Evolutionary conservation across 2,329 filamentous ascomycete genomes (phyloP).

Genomic region (Verticillium isaacii): DNA sequence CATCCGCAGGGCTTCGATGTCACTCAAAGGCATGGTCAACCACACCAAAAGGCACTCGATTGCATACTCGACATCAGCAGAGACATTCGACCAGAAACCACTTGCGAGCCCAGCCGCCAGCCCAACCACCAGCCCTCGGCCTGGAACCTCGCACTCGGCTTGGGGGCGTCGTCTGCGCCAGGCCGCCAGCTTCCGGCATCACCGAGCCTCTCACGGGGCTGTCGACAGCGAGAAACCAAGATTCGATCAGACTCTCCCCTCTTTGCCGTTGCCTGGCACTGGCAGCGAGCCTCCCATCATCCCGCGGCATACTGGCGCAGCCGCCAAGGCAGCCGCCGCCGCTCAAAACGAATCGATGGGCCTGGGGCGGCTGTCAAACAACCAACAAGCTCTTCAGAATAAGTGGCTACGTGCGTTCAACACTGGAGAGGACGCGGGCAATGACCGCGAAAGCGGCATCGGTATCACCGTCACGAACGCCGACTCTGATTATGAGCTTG

Average conservation of each 20-base stretch:
- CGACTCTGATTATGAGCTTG: slow-evolving; percentile 30
- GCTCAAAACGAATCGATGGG: slow-evolving; percentile 34
- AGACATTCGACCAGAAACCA: slow-evolving; percentile 15
- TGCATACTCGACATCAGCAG: slow-evolving; percentile 20
- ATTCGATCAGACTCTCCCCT: slow-evolving; percentile 20
- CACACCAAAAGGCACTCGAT: slow-evolving; percentile 35
- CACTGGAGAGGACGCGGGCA: slow-evolving; percentile 36
- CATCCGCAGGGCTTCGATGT: slow-evolving; percentile 51
- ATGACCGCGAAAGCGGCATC: slow-evolving; percentile 60
- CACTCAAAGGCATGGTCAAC: slow-evolving; percentile 47
- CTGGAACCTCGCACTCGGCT: slow-evolving; percentile 38
- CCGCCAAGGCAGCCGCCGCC: slow-evolving; percentile 56
- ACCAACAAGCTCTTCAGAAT: slow-evolving; percentile 22
- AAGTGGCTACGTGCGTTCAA: slow-evolving; percentile 34
- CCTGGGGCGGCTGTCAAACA: not conserved
- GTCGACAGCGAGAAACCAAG: not conserved
- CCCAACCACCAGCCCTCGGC: slow-evolving; percentile 15
- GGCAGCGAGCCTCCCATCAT: slow-evolving; percentile 55
- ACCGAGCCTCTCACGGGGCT: slow-evolving; percentile 37
- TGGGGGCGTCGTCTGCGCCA: slow-evolving; percentile 49
- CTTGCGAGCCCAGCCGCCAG: slow-evolving; percentile 9
- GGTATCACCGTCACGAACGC: slow-evolving; percentile 41
- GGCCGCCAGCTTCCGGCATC: slow-evolving; percentile 44
- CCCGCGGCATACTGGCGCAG: slow-evolving; percentile 54
- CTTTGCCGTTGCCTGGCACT: slow-evolving; percentile 40